A percentile compares a stretch with the other conserved stretches of the same genome.
phyloP scores from a whole-genome alignment of 148 eudicot genomes.

The Chenopodium album region DNA sequence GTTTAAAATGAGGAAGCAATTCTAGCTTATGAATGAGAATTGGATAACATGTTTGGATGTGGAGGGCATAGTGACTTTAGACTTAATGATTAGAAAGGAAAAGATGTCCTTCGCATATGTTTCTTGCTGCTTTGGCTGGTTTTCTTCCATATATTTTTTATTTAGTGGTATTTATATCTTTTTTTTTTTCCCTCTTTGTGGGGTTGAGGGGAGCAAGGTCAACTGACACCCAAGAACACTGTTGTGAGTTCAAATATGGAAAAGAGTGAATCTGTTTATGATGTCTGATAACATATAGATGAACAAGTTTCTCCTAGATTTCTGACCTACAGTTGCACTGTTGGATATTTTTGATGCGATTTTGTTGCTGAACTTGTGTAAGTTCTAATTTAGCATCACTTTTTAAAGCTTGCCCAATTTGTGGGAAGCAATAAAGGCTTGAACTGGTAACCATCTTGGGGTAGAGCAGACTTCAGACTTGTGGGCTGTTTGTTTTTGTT shows the following conservation, averaged over 20 bases:
- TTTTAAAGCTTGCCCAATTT: not conserved
- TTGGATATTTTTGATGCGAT: not conserved
- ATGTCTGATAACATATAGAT: not conserved
- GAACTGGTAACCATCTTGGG: not conserved
- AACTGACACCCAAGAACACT: not conserved
- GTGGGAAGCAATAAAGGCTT: not conserved
- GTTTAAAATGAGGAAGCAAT: not conserved
- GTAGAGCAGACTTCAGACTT: not conserved
- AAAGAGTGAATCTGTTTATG: not conserved
- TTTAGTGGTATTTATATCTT: not conserved
- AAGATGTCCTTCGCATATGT: not conserved
- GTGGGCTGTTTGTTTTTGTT: not conserved
- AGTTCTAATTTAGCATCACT: not conserved
- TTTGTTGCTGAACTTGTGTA: not conserved
- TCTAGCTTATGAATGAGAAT: not conserved
- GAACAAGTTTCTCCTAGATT: not conserved
- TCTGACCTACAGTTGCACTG: not conserved
- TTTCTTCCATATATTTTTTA: not conserved
- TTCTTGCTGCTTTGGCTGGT: not conserved
- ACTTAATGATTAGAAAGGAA: not conserved
- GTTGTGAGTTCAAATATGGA: not conserved
- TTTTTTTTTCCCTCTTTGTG: no score
- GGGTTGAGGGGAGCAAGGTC: not conserved
- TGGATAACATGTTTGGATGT: not conserved
- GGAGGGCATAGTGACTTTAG: not conserved